phyloP scores from a whole-genome alignment of 441 rosid genomes.

The Jatropha multifida region DNA sequence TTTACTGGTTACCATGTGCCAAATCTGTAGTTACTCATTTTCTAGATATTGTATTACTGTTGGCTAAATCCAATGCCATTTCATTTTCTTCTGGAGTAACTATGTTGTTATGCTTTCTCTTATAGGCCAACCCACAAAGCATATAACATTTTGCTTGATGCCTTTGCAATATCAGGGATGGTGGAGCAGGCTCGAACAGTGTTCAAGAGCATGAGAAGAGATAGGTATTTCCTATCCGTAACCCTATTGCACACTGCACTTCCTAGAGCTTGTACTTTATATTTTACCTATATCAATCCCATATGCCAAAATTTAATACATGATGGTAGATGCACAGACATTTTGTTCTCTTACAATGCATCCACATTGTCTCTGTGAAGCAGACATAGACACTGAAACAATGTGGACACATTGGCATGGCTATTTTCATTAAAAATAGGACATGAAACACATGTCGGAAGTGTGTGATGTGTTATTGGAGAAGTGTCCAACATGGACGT shows the following conservation, averaged over 20 bases:
- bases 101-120: slow-evolving; percentile 15
- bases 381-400: too few species aligned
- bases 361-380: too few species aligned
- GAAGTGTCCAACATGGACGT: too few species aligned
- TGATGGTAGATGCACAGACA: too few species aligned
- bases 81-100: slow-evolving; percentile 8
- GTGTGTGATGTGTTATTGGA: too few species aligned
- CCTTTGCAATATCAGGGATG: slow-evolving; percentile 94
- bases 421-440: too few species aligned
- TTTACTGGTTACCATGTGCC: slow-evolving; percentile 1
- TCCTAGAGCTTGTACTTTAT: neutral
- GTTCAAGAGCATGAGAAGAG: slow-evolving; percentile 94
- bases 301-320: neutral
- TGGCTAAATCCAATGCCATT: neutral
- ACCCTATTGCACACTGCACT: slow-evolving; percentile 8
- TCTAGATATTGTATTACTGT: neutral
- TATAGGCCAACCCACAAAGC: slow-evolving; percentile 91
- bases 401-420: too few species aligned
- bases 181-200: slow-evolving; percentile 88
- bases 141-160: slow-evolving; percentile 90
- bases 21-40: neutral
- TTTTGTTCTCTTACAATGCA: too few species aligned
- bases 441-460: too few species aligned
- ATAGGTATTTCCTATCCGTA: slow-evolving; percentile 51
- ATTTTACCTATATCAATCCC: neutral